Evolutionary conservation across 139 green algal species (phyloP).

Genomic region (Chlorella sp.): DNA sequence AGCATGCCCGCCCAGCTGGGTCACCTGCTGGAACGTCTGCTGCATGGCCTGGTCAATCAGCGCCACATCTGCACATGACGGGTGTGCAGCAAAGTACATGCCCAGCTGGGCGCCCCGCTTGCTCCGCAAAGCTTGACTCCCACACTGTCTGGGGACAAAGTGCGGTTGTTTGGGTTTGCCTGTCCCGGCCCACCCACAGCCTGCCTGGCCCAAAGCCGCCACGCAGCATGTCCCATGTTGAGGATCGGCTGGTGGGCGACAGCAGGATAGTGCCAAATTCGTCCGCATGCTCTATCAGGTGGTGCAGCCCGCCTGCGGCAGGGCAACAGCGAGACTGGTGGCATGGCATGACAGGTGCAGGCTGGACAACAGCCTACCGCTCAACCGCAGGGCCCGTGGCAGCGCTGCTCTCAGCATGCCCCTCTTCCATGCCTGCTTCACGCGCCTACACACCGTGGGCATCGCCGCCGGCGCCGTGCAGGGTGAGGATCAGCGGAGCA

Average conservation of each 20-base stretch:
- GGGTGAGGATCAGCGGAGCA: slow-evolving; percentile 45
- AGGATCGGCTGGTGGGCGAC: slow-evolving; percentile 40
- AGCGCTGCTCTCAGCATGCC: too few species aligned
- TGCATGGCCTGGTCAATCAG: slow-evolving; percentile 38
- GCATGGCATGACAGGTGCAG: too few species aligned
- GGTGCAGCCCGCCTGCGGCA: not conserved
- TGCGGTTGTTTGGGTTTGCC: too few species aligned
- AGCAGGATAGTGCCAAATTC: slow-evolving; percentile 37
- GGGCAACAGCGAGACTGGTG: too few species aligned
- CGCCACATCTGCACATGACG: slow-evolving; percentile 35
- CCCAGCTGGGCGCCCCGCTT: too few species aligned
- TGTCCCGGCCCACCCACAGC: too few species aligned
- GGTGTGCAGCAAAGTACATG: not conserved
- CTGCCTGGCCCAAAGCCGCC: slow-evolving; percentile 33
- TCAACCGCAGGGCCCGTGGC: too few species aligned
- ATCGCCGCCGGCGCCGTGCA: slow-evolving; percentile 46
- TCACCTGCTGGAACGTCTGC: slow-evolving; percentile 8
- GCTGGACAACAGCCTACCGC: too few species aligned
- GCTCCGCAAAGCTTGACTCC: too few species aligned
- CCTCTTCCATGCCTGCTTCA: too few species aligned
- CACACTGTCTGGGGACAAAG: too few species aligned
- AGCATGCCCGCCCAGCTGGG: not conserved
- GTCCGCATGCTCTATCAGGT: slow-evolving; percentile 6
- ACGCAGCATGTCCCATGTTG: slow-evolving; percentile 52
- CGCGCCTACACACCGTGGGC: not conserved